Evolutionary conservation across 2,329 filamentous ascomycete species (phyloP).

Genomic region (Lecanicillium sp.): DNA sequence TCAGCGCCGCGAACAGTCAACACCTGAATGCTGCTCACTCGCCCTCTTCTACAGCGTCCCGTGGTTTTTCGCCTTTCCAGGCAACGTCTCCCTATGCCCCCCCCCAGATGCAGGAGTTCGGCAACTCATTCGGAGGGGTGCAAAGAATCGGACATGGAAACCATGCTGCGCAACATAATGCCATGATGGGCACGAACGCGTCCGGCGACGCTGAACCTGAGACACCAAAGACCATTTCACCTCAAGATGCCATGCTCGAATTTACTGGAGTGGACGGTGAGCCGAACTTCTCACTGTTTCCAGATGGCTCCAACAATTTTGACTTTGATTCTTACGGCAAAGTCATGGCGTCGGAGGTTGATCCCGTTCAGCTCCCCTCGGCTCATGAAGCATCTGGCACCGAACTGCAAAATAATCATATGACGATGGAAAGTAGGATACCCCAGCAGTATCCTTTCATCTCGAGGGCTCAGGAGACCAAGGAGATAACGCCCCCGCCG

Average conservation of each 20-base stretch:
- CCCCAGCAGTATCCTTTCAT: constrained; percentile 49
- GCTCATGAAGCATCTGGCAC: constrained; percentile 22
- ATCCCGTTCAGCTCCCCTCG: constrained; percentile 16
- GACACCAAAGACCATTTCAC: constrained; percentile 82
- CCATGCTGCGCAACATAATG: constrained; percentile 54
- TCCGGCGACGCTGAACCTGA: constrained; percentile 36
- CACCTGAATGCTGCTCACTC: constrained; percentile 56
- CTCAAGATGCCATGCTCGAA: constrained; percentile 84
- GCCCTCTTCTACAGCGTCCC: constrained; percentile 40
- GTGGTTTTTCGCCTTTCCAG: constrained; percentile 77
- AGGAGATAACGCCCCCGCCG: constrained; percentile 28
- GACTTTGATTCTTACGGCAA: constrained; percentile 36
- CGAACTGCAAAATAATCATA: constrained; percentile 15
- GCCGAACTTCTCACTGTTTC: constrained; percentile 66
- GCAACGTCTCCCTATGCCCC: constrained; percentile 60
- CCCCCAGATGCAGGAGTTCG: constrained; percentile 38
- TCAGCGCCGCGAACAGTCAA: constrained; percentile 73
- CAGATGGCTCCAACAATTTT: constrained; percentile 48
- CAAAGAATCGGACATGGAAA: constrained; percentile 55
- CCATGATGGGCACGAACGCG: constrained; percentile 36
- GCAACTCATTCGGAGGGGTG: constrained; percentile 29
- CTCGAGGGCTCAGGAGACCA: constrained; percentile 26
- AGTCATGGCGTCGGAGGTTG: constrained; percentile 21
- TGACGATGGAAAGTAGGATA: constrained; percentile 35
- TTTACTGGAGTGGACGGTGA: constrained; percentile 72